Conservation (phyloP, 768 basidiomycete genomes). For the Agaricus blazei region DNA sequence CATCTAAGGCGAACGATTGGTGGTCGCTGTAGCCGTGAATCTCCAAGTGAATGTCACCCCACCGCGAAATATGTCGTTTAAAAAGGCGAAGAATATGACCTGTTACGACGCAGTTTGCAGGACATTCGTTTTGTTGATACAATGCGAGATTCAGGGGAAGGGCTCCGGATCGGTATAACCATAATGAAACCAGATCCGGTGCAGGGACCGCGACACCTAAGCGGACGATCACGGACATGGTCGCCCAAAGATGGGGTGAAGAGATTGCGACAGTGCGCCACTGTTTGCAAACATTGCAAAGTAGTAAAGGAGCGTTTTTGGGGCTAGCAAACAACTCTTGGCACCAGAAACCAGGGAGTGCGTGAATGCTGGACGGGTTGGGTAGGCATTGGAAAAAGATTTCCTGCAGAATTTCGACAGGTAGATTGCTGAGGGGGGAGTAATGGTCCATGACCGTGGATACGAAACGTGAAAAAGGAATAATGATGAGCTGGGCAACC, state of each 20-base stretch:
- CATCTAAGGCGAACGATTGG: constrained; percentile 15
- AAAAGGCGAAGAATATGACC: constrained; percentile 26
- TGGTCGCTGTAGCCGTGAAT: constrained; percentile 25
- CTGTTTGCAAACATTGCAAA: constrained; percentile 35
- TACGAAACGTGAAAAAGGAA: not conserved
- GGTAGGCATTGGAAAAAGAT: constrained; percentile 14
- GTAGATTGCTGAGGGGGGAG: not conserved
- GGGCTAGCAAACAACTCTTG: constrained; percentile 12
- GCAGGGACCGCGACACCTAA: constrained; percentile 25
- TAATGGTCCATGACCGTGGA: not conserved
- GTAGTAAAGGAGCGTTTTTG: constrained; percentile 25
- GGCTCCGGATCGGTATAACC: constrained; percentile 28
- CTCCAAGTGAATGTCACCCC: constrained; percentile 26
- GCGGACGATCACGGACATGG: constrained; percentile 25
- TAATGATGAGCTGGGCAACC: not conserved
- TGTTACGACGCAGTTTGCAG: constrained; percentile 21
- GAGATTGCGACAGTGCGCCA: constrained; percentile 37
- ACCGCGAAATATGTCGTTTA: constrained; percentile 23
- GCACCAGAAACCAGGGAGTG: constrained; percentile 11
- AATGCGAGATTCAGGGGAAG: constrained; percentile 27
- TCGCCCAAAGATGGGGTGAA: constrained; percentile 36
- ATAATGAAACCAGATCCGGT: constrained; percentile 20
- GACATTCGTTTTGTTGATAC: constrained; percentile 27
- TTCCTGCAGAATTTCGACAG: constrained; percentile 9
- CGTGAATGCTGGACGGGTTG: constrained; percentile 10